Percentiles rank a stretch among this genome's conserved stretches.
Evolutionary conservation across 2,329 filamentous ascomycete species (phyloP).

Genomic region (Sporothrix euskadiensis): DNA sequence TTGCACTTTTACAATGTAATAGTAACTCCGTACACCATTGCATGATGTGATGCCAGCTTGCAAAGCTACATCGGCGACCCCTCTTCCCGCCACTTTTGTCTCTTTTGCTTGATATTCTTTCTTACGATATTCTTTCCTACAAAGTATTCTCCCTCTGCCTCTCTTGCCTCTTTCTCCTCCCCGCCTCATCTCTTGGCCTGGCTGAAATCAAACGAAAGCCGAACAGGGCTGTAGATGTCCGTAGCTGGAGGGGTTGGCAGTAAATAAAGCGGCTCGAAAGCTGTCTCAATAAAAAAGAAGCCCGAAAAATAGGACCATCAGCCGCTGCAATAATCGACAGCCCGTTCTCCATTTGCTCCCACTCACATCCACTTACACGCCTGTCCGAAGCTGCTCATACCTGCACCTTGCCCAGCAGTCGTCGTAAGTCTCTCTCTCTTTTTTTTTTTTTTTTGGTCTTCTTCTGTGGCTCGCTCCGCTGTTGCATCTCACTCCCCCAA

Average conservation of each 20-base stretch:
- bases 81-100: neutral
- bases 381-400: neutral
- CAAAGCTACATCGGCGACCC: neutral
- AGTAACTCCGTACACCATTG: neutral
- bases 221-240: neutral
- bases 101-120: neutral
- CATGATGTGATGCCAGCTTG: too few species aligned
- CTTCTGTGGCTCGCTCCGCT: neutral
- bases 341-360: neutral
- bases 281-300: neutral
- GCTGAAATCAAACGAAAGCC: neutral
- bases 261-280: neutral
- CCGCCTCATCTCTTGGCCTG: neutral
- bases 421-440: neutral
- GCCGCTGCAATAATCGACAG: neutral
- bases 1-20: neutral
- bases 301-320: neutral
- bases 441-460: neutral
- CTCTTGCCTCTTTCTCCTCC: neutral
- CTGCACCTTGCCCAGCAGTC: neutral
- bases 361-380: slow-evolving; percentile 2
- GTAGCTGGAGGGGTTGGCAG: neutral
- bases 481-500: neutral
- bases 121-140: too few species aligned
- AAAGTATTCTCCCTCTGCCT: neutral